Conservation (phyloP, 345 rosid species). For the Corymbia maculata region DNA sequence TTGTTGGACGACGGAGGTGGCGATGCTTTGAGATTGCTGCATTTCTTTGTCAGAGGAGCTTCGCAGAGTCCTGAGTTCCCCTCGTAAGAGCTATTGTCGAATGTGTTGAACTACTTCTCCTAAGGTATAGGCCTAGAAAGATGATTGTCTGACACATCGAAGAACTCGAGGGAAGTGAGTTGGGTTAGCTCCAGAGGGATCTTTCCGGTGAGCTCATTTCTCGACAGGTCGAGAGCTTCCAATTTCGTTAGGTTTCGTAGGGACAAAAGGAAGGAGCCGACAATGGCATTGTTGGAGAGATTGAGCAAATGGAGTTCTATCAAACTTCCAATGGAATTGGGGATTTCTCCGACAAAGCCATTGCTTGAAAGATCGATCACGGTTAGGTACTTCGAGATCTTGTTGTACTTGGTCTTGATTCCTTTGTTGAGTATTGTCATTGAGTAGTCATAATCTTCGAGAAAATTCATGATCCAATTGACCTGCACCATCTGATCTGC, state of each 20-base stretch:
- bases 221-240: constrained; percentile 3
- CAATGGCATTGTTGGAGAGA: not conserved
- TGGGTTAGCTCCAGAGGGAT: not conserved
- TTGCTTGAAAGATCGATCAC: constrained; percentile 1
- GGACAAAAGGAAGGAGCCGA: not conserved
- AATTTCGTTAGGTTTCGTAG: not conserved
- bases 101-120: not conserved
- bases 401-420: not conserved
- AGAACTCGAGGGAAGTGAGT: not conserved
- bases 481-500: not conserved
- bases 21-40: not conserved
- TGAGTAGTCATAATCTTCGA: not conserved
- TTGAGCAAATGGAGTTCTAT: too few relatives aligned
- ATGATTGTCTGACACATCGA: not conserved
- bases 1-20: not conserved
- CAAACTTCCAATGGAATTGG: not conserved
- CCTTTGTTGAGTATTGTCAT: not conserved
- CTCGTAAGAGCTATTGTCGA: not conserved
- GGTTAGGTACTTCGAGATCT: not conserved
- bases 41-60: not conserved
- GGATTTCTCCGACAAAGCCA: not conserved
- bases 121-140: not conserved
- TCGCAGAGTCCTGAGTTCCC: not conserved
- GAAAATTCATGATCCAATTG: not conserved
- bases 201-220: not conserved